Evolutionary conservation across 495 filamentous ascomycete species (phyloP).

Genomic region (Aspergillus affinis): DNA sequence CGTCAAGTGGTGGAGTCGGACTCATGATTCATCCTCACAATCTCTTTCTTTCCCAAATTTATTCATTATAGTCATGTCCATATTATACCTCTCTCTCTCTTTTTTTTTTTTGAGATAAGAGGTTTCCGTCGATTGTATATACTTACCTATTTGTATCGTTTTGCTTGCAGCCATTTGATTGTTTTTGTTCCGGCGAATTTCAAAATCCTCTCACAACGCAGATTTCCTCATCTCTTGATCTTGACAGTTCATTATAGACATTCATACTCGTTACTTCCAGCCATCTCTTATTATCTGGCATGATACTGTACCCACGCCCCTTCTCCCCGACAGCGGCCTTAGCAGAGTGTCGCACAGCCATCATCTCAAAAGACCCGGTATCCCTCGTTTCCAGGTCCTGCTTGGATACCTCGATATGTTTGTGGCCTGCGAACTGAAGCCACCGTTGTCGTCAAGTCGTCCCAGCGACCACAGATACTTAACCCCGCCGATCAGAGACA

Average conservation of each 20-base stretch:
- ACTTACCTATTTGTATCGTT: constrained; percentile 6
- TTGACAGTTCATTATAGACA: background rate
- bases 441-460: constrained; percentile 17
- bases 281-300: constrained; percentile 26
- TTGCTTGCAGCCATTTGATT: background rate
- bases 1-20: constrained; percentile 7
- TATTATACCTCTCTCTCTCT: constrained; percentile 10
- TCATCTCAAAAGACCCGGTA: constrained; percentile 27
- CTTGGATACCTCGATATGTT: constrained; percentile 15
- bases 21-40: constrained; percentile 13
- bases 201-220: background rate
- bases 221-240: background rate
- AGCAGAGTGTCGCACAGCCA: constrained; percentile 22
- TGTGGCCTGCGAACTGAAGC: constrained; percentile 21
- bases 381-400: constrained; percentile 21
- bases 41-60: constrained; percentile 4
- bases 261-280: background rate
- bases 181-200: background rate
- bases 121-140: constrained; percentile 18
- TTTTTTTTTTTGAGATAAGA: constrained; percentile 5
- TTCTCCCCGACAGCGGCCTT: too few species aligned
- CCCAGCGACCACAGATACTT: constrained; percentile 29
- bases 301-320: too few species aligned
- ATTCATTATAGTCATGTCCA: constrained; percentile 8
- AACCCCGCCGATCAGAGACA: constrained; percentile 37